Percentiles rank a stretch among this genome's conserved stretches.
Evolutionary conservation across 129 eudicot species (phyloP).

Genomic region (Sambucus nigra): DNA sequence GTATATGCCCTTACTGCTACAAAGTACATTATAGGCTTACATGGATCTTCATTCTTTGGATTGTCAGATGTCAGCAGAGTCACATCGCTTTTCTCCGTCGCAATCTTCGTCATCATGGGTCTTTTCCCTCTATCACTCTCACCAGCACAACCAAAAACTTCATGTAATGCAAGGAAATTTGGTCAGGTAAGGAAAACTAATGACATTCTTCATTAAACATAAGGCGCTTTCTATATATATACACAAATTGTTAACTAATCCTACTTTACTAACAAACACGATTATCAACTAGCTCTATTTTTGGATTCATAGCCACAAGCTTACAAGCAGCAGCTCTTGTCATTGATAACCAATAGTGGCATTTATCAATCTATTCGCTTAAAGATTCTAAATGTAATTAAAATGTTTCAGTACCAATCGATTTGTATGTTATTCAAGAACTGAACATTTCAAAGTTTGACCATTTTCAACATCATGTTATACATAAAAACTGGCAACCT

Average conservation of each 20-base stretch:
- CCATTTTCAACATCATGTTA: not conserved
- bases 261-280: not conserved
- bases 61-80: conserved; percentile 91
- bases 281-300: not conserved
- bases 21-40: conserved; percentile 35
- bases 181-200: conserved; percentile 11
- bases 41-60: conserved; percentile 88
- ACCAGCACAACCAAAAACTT: conserved; percentile 85
- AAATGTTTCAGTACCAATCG: no score
- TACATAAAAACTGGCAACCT: not conserved
- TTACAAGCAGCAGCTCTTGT: not conserved
- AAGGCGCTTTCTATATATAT: not conserved
- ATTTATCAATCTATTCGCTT: not conserved
- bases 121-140: conserved; percentile 90
- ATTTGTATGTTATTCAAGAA: no score
- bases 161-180: conserved; percentile 9
- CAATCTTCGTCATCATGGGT: conserved; percentile 90
- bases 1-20: not conserved
- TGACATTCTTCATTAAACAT: conserved; percentile 1
- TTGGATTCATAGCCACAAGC: not conserved
- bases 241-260: not conserved
- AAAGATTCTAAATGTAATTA: not conserved
- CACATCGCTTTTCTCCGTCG: conserved; percentile 88
- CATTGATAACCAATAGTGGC: not conserved
- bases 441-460: not conserved